These are phyloP conservation scores for Aleurites moluccanus DNA, from an alignment of 441 rosid genomes.

Conservation along the genomic window DNA sequence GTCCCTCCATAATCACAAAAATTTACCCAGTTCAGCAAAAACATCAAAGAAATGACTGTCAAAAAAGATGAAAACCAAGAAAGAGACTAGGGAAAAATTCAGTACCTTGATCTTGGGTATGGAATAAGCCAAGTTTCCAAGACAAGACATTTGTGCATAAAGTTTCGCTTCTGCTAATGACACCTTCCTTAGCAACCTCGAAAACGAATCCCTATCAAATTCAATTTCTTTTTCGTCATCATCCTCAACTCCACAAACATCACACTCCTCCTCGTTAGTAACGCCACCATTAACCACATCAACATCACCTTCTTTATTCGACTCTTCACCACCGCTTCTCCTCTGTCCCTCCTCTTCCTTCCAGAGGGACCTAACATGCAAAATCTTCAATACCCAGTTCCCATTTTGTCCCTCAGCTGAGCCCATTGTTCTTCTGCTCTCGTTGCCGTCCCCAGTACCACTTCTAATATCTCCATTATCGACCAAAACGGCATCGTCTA, in stretches of 20 bases:
- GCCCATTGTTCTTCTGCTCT: constrained; percentile 20
- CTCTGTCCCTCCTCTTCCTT: constrained; percentile 32
- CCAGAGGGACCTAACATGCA: constrained; percentile 70
- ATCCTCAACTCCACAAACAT: constrained; percentile 48
- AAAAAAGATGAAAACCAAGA: background rate
- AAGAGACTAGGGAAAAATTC: background rate
- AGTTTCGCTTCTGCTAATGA: constrained; percentile 68
- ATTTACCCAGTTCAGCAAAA: background rate
- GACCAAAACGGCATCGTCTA: constrained; percentile 57
- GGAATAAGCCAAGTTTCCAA: constrained; percentile 79
- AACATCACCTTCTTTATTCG: constrained; percentile 13
- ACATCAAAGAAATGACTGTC: constrained; percentile 4
- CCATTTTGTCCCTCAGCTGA: constrained; percentile 38
- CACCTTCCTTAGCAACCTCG: constrained; percentile 60
- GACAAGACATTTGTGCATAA: constrained; percentile 74
- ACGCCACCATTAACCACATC: constrained; percentile 9
- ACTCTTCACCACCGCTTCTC: constrained; percentile 16
- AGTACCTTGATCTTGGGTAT: constrained; percentile 73
- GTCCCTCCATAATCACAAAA: background rate
- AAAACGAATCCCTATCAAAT: constrained; percentile 70
- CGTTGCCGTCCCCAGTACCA: constrained; percentile 27
- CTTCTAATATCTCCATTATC: constrained; percentile 41
- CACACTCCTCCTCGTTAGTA: constrained; percentile 38
- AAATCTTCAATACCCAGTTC: constrained; percentile 86
- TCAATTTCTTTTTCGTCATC: constrained; percentile 35